Conservation (phyloP, 2,329 filamentous ascomycete species). For the Verticillium albo-atrum region DNA sequence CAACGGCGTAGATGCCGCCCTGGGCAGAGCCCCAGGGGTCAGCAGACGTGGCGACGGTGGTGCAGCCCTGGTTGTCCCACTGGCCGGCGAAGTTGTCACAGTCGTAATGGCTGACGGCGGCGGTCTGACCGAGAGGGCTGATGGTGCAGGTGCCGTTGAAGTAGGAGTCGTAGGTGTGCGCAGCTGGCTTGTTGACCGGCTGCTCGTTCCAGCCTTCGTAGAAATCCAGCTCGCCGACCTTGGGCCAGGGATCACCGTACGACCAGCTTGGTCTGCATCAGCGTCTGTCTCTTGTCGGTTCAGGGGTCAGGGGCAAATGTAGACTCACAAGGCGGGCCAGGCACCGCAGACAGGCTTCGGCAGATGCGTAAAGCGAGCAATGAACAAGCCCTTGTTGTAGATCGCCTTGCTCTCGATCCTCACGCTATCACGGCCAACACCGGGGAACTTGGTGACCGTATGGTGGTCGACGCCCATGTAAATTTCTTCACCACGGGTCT, state of each 20-base stretch:
- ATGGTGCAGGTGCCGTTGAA: conserved; percentile 31
- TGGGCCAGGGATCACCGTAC: conserved; percentile 52
- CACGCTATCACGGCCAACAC: conserved; percentile 49
- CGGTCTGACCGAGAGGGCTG: conserved; percentile 20
- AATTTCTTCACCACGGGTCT: conserved; percentile 24
- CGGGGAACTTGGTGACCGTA: conserved; percentile 13
- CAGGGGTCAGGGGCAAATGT: not conserved
- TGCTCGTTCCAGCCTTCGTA: conserved; percentile 60
- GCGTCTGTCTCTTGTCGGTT: not conserved
- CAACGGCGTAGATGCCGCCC: conserved; percentile 39
- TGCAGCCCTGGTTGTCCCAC: conserved; percentile 35
- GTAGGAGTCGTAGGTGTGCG: conserved; percentile 45
- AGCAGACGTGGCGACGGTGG: conserved; percentile 27
- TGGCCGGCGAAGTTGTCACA: conserved; percentile 34
- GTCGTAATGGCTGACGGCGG: conserved; percentile 27
- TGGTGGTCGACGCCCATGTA: conserved; percentile 32
- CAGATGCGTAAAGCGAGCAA: conserved; percentile 61
- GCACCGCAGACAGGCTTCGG: conserved; percentile 58
- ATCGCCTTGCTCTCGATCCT: conserved; percentile 58
- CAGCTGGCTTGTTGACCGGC: conserved; percentile 47
- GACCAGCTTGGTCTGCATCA: conserved; percentile 35
- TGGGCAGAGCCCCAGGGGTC: conserved; percentile 29
- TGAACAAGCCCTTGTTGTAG: conserved; percentile 64
- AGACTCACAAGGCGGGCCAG: conserved; percentile 68
- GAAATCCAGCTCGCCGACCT: conserved; percentile 61